Percentiles rank a stretch among this genome's conserved stretches.
Evolutionary conservation across 2,329 filamentous ascomycete genomes (phyloP).

Genomic region (Penicillium crustosum): DNA sequence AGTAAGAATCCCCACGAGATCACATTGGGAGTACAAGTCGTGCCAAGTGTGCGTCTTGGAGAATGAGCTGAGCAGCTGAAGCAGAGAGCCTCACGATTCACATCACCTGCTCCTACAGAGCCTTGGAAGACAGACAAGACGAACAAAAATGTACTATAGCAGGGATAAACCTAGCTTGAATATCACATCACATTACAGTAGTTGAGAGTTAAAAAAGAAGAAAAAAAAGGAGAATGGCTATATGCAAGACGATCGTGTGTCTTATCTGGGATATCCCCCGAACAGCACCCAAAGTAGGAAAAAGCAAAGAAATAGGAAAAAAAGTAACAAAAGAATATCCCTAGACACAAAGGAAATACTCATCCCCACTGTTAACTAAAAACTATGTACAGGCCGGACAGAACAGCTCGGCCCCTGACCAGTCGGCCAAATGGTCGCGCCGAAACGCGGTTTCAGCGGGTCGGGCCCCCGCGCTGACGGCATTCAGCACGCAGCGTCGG

Average conservation of each 20-base stretch:
- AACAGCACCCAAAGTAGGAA: neutral
- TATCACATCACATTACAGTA: neutral
- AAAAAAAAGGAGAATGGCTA: neutral
- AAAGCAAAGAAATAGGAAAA: neutral
- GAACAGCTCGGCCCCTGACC: conserved; percentile 29
- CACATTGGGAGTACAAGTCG: neutral
- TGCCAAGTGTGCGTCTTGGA: neutral
- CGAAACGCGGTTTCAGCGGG: conserved; percentile 18
- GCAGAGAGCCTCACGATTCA: neutral
- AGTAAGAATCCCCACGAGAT: neutral
- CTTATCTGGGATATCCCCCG: conserved; percentile 2
- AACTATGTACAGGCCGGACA: conserved; percentile 43
- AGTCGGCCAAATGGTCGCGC: conserved; percentile 26
- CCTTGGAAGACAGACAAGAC: neutral
- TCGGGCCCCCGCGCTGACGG: conserved; percentile 13
- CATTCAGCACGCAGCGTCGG: conserved; percentile 43
- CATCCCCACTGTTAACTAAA: neutral
- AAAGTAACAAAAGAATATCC: neutral
- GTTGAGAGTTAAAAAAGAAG: neutral
- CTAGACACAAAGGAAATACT: conserved; percentile 4
- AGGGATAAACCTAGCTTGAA: neutral
- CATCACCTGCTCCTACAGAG: neutral
- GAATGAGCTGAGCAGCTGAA: neutral
- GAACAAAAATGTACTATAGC: neutral
- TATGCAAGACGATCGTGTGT: conserved; percentile 1